These are phyloP conservation scores for Brassica hybrid DNA, from an alignment of 441 rosid genomes.

Conservation along the genomic window DNA sequence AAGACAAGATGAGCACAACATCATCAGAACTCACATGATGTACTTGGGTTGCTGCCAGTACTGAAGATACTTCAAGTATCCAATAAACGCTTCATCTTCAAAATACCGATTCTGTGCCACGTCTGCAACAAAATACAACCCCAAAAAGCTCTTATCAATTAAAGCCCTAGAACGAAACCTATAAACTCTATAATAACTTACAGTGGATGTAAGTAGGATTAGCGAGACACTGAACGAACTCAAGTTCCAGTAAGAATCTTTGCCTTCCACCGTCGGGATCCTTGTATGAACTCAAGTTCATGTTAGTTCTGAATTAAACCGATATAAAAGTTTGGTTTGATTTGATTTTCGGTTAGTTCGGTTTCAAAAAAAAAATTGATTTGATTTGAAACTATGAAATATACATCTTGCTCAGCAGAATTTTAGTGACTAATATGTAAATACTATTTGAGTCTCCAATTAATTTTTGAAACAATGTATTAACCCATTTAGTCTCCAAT, in stretches of 20 bases:
- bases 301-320: too few relatives aligned
- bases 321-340: too few relatives aligned
- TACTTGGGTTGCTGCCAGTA: slow-evolving; percentile 99
- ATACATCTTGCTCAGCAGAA: too few relatives aligned
- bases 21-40: slow-evolving; percentile 65
- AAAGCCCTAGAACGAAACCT: background rate
- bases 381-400: too few relatives aligned
- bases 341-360: too few relatives aligned
- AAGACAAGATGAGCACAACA: background rate
- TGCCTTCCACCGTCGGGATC: slow-evolving; percentile 95
- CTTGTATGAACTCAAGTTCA: slow-evolving; percentile 38
- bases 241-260: slow-evolving; percentile 86
- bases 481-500: too few relatives aligned
- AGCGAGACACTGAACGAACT: slow-evolving; percentile 93
- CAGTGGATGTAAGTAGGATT: slow-evolving; percentile 98
- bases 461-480: too few relatives aligned
- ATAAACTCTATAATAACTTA: slow-evolving; percentile 37
- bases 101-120: slow-evolving; percentile 98
- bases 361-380: too few relatives aligned
- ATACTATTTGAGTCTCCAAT: too few relatives aligned
- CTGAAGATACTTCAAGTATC: slow-evolving; percentile 93
- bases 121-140: slow-evolving; percentile 52
- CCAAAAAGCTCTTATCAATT: slow-evolving; percentile 2
- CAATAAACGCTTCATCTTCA: slow-evolving; percentile 96
- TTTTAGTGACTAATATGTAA: too few relatives aligned